Base-by-base conservation (phyloP, 768 basidiomycete species). In the Postia placenta region DNA sequence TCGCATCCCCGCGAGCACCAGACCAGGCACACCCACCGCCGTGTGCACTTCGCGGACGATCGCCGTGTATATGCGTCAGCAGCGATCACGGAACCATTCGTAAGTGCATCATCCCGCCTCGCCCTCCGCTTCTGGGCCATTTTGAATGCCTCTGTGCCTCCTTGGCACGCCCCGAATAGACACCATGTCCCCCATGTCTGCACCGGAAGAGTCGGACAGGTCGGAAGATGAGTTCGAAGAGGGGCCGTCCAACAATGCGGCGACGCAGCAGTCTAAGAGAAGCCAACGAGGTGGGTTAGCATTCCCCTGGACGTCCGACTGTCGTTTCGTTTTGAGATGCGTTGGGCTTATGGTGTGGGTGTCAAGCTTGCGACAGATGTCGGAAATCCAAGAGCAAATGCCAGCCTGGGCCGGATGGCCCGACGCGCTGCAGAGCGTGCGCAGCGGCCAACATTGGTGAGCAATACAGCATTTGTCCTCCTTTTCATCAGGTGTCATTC, bases 371-470 rank as follows among this genome's bases (percentile, higher is more conserved):
- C 58, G 89, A 92, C 70, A 85, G 89, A 56, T 92, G 89, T 59
- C 74, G 88, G 44, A 91, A 88, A 71, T 85, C 85, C 4, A 92
- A 91, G 67, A 87, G 85, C 69, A 90, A 90, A 65, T 92, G 90
- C 63, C 86, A 90, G 59, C 78, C 81, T 42, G 11, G 71, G 64
- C 20, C 89, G 81, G 20, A 86, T 79, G 51, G 51, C 9, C 66
- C 85, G 79, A 64, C 86, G 76, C 57, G 87, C 81, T 67, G 69
- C 73, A 43, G 61, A 75, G 49, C 71, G 71, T 39, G 80, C 75
- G 25, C 79, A 74, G 56, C 73, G 78, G 80, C 56, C 60, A 68
- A 68, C 4, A 42, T 50, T 27, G 53, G 56, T 56, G 26, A n/a
- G 55, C n/a, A 12, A 25, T 20, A 0, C n/a, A 24, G 14, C 15